A percentile compares a stretch with the other conserved stretches of the same genome.
Conservation (phyloP, 495 filamentous ascomycete genomes). For the Tuber indicum region DNA sequence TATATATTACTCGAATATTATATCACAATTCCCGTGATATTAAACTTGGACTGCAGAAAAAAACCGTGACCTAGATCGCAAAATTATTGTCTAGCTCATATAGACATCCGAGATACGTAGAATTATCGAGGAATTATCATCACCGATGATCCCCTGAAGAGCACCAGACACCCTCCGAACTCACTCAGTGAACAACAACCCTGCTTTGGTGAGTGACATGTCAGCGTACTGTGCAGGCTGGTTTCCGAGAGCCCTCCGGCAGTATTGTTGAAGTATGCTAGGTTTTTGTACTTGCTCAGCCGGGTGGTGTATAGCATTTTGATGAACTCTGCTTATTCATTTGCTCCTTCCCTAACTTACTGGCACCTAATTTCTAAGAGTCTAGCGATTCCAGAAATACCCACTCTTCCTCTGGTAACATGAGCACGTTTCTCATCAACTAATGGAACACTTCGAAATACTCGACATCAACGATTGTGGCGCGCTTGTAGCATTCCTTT, state of each 20-base stretch:
- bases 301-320: conserved; percentile 96
- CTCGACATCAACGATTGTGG: conserved; percentile 90
- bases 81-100: too few species aligned
- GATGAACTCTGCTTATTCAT: conserved; percentile 65
- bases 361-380: conserved; percentile 71
- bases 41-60: too few species aligned
- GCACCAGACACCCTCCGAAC: too few species aligned
- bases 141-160: too few species aligned
- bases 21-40: too few species aligned
- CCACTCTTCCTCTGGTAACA: conserved; percentile 97
- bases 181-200: not conserved
- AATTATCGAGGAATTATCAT: too few species aligned
- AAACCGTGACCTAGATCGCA: too few species aligned
- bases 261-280: conserved; percentile 47
- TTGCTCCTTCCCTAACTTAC: conserved; percentile 29
- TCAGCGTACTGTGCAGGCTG: too few species aligned
- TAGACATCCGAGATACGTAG: too few species aligned
- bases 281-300: conserved; percentile 90
- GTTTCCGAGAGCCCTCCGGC: too few species aligned
- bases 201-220: conserved; percentile 73
- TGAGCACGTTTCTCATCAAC: conserved; percentile 91
- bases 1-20: too few species aligned
- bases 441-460: conserved; percentile 98
- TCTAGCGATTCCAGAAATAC: conserved; percentile 83
- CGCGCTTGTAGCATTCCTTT: conserved; percentile 87